phyloP scores from a whole-genome alignment of 2,329 filamentous ascomycete species.

The Lachnellula arida region DNA sequence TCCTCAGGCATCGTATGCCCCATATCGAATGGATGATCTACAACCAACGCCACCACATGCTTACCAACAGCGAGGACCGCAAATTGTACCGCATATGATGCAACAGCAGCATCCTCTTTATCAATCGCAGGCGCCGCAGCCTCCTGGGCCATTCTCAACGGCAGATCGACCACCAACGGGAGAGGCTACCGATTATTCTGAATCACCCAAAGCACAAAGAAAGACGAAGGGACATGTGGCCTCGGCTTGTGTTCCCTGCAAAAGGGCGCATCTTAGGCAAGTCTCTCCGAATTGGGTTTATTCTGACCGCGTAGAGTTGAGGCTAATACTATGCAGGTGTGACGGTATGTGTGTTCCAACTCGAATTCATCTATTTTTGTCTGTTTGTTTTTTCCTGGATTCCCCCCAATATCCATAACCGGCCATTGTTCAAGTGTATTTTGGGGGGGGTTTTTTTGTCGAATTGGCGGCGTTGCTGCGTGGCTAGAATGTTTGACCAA shows the following conservation, averaged over 20 bases:
- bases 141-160: slow-evolving; percentile 21
- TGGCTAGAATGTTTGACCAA: slow-evolving; percentile 9
- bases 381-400: slow-evolving; percentile 10
- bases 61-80: slow-evolving; percentile 14
- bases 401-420: slow-evolving; percentile 1
- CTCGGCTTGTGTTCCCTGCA: slow-evolving; percentile 81
- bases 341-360: slow-evolving; percentile 52
- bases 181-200: slow-evolving; percentile 44
- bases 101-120: slow-evolving; percentile 22
- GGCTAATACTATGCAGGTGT: slow-evolving; percentile 46
- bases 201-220: slow-evolving; percentile 56
- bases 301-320: slow-evolving; percentile 4
- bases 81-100: slow-evolving; percentile 19
- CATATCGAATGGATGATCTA: slow-evolving; percentile 25
- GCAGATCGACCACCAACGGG: slow-evolving; percentile 33
- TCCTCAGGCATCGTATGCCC: slow-evolving; percentile 19
- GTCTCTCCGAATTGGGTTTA: slow-evolving; percentile 3
- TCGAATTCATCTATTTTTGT: slow-evolving; percentile 1
- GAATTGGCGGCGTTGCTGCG: not conserved
- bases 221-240: slow-evolving; percentile 79
- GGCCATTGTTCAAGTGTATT: slow-evolving; percentile 6
- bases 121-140: slow-evolving; percentile 17
- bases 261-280: slow-evolving; percentile 71
- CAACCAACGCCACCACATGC: slow-evolving; percentile 12
- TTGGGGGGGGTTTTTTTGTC: not conserved